Base-by-base conservation (phyloP, 176 grass and related monocot genomes). In the Dendrocalamus sinicus region DNA sequence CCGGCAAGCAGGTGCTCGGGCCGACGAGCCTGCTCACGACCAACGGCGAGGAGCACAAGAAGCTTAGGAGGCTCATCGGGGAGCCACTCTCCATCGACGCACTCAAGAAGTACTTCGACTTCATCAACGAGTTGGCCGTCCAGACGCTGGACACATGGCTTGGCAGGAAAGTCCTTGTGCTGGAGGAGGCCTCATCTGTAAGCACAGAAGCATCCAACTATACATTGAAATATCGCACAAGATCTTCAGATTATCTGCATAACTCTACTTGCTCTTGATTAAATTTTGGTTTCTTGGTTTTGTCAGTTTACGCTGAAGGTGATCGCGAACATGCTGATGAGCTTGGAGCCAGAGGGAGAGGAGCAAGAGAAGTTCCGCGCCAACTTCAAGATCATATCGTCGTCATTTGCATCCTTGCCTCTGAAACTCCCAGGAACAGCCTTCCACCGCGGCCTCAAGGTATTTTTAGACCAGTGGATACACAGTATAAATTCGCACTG, bases 361-460 rank as follows among this genome's bases (percentile, higher is more conserved):
- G 84, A 91, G 52, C 92, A 94, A 75, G 77, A 91, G 72, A 73
- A 91, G 72, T 91, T 94, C 45, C 87, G 87, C 4, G 89, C 92
- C 4, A 94, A 94, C 73, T 94, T 91, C 84, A 94, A 94, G 89
- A 44, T 87, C 35, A 94, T 89, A 70, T 94, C 92, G 10, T 91
- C 92, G 14, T 91, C 89, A 20, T 94, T 94, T 64, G 80, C 92
- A 24, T 89, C 89, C 8, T 51, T 94, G 67, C 92, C 92, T n/a
- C 70, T 91, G 3, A 91, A 94, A 60, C 41, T 94, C 24, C 92
- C 92, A 2, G 92, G 89, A 39, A 89, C 89, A 12, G 81, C 89
- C 2, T 94, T 94, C 73, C 89, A 94, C 81, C 77, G 81, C 22
- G 92, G 92, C 0, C 89, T 91, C 7, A 67, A 85, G 76, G 88